Conservation (phyloP, 495 filamentous ascomycete genomes). For the Trichocladium uniseriatum region DNA sequence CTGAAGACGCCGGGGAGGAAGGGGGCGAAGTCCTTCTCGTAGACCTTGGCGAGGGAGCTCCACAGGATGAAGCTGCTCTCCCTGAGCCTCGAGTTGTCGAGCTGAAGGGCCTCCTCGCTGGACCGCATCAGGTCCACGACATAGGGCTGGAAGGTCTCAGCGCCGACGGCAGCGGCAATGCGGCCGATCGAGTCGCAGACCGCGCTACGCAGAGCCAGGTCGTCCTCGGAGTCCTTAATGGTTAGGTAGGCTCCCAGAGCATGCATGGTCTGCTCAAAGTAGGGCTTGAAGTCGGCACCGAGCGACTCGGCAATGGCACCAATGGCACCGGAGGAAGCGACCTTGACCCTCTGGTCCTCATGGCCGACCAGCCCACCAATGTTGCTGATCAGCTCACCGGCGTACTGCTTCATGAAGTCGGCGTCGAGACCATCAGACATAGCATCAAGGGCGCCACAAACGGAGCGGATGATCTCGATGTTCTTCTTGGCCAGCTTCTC, state of each 20-base stretch:
- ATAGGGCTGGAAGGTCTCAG: conserved; percentile 78
- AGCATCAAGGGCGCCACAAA: conserved; percentile 84
- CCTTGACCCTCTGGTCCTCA: conserved; percentile 82
- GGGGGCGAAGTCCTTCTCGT: conserved; percentile 77
- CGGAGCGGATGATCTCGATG: conserved; percentile 75
- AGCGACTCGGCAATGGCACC: conserved; percentile 81
- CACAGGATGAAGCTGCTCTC: conserved; percentile 97
- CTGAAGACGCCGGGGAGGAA: conserved; percentile 82
- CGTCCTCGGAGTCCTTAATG: conserved; percentile 81
- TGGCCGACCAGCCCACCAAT: conserved; percentile 72
- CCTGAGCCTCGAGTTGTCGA: conserved; percentile 79
- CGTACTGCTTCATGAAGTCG: conserved; percentile 71
- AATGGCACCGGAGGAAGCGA: conserved; percentile 75
- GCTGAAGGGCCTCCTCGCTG: conserved; percentile 82
- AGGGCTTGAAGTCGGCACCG: conserved; percentile 74
- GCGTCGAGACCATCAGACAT: conserved; percentile 83
- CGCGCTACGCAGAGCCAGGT: conserved; percentile 79
- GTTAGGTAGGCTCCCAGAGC: conserved; percentile 71
- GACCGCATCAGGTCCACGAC: conserved; percentile 81
- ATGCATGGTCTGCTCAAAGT: conserved; percentile 81
- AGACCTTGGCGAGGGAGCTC: conserved; percentile 89
- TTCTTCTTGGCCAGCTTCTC: conserved; percentile 55
- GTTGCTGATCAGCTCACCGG: conserved; percentile 70
- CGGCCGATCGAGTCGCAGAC: conserved; percentile 87
- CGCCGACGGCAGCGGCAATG: conserved; percentile 81